Evolutionary conservation across 1,284 basidiomycete species (phyloP).

Genomic region (Naganishia sp.): DNA sequence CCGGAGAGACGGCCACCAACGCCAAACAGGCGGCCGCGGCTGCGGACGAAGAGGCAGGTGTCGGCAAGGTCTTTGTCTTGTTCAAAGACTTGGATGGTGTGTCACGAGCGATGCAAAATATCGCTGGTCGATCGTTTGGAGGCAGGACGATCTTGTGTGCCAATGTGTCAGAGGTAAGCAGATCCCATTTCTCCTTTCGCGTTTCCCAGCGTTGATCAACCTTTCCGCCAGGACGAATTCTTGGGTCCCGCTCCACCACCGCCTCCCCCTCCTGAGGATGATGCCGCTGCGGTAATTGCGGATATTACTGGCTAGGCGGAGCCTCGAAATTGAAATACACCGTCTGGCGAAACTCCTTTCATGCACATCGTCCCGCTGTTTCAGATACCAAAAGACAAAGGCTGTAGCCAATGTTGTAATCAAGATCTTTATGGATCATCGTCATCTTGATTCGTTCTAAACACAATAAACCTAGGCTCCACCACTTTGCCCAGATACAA

Average conservation of each 20-base stretch:
- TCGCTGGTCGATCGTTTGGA: conserved; percentile 88
- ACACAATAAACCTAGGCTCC: too few species aligned
- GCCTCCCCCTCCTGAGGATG: conserved; percentile 40
- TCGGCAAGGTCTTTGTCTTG: conserved; percentile 91
- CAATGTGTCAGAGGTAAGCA: conserved; percentile 50
- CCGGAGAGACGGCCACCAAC: conserved; percentile 62
- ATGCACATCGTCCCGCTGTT: too few species aligned
- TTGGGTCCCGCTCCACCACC: conserved; percentile 48
- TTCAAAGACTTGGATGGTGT: conserved; percentile 67
- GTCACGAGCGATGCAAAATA: conserved; percentile 69
- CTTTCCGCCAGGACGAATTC: conserved; percentile 49
- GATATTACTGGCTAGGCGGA: conserved; percentile 27
- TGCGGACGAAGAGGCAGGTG: conserved; percentile 81
- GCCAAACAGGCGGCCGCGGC: conserved; percentile 57
- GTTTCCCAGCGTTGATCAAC: not conserved
- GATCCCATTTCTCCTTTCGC: not conserved
- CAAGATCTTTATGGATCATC: not conserved
- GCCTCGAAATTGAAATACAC: not conserved
- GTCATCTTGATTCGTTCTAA: not conserved
- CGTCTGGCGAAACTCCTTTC: not conserved
- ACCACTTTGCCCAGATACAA: too few species aligned
- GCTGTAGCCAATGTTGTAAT: conserved; percentile 1
- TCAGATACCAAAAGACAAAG: conserved; percentile 1
- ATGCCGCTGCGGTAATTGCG: conserved; percentile 32
- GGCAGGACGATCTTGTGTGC: conserved; percentile 74